Percentiles rank a stretch among this genome's conserved stretches.
Evolutionary conservation across 208 protist genomes (phyloP).

Genomic region (Tetramitus jugosus): DNA sequence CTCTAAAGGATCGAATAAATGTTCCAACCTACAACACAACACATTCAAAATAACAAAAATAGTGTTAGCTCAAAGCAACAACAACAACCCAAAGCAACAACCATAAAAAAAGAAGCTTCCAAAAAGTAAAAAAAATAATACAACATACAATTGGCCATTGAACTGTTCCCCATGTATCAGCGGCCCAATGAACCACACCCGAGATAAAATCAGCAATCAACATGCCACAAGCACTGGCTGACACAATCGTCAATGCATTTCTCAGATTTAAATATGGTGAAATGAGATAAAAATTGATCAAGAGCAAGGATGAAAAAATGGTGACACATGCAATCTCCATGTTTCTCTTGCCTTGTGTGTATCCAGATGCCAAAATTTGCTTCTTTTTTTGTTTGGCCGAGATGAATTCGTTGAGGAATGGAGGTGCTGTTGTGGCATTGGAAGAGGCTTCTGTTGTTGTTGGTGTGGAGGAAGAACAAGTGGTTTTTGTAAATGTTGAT

Average conservation of each 20-base stretch:
- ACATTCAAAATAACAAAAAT: too few species aligned
- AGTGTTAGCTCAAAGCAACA: background rate
- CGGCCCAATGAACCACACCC: constrained; percentile 77
- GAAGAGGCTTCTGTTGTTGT: too few species aligned
- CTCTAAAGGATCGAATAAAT: constrained; percentile 84
- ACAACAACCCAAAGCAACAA: background rate
- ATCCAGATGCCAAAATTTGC: background rate
- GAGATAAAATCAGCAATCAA: constrained; percentile 72
- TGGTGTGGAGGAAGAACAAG: too few species aligned
- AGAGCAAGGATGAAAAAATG: background rate
- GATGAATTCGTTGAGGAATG: too few species aligned
- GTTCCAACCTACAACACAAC: too few species aligned
- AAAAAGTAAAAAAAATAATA: constrained; percentile 25
- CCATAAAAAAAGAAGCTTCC: background rate
- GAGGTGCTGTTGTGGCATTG: too few species aligned
- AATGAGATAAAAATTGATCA: background rate
- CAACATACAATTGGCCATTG: constrained; percentile 67
- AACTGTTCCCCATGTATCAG: constrained; percentile 81
- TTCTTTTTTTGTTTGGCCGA: too few species aligned
- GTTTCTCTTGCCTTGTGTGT: background rate
- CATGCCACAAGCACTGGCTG: constrained; percentile 58
- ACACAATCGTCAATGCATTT: constrained; percentile 19
- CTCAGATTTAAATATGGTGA: background rate
- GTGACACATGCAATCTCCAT: background rate
- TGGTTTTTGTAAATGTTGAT: too few species aligned